These are phyloP conservation scores for Apiospora kogelbergensis DNA, from an alignment of 2,329 filamentous ascomycete species.

Conservation along the genomic window DNA sequence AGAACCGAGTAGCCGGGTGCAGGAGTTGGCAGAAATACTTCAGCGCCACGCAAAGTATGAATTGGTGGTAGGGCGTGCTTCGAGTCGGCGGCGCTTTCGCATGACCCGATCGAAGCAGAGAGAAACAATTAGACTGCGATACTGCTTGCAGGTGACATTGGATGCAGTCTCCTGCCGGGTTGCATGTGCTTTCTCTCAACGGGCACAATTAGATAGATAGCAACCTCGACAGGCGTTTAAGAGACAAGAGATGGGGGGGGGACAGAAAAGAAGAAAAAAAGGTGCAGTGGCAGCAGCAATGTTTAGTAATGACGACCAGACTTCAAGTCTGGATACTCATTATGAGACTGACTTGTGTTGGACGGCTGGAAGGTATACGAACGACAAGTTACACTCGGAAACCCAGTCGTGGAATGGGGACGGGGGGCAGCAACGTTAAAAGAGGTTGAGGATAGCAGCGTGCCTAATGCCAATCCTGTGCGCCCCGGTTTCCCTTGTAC, in stretches of 20 bases:
- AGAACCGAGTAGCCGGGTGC: background rate
- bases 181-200: background rate
- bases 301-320: background rate
- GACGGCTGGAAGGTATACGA: background rate
- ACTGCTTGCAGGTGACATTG: background rate
- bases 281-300: background rate
- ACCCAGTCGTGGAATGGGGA: slow-evolving; percentile 9
- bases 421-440: slow-evolving; percentile 14
- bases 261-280: background rate
- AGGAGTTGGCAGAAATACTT: background rate
- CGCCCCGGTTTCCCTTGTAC: background rate
- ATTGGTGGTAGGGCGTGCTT: slow-evolving; percentile 2
- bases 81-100: background rate
- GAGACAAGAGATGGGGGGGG: background rate
- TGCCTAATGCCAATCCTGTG: slow-evolving; percentile 7
- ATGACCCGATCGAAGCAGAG: slow-evolving; percentile 1
- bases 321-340: slow-evolving; percentile 1
- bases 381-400: background rate
- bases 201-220: background rate
- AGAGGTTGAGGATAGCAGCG: slow-evolving; percentile 13
- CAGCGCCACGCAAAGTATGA: slow-evolving; percentile 7
- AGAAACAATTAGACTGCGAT: background rate
- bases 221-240: background rate
- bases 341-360: background rate
- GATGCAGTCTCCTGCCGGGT: background rate